These are phyloP conservation scores for Tulasnella sp. DNA, from an alignment of 768 basidiomycete genomes.

Conservation along the genomic window DNA sequence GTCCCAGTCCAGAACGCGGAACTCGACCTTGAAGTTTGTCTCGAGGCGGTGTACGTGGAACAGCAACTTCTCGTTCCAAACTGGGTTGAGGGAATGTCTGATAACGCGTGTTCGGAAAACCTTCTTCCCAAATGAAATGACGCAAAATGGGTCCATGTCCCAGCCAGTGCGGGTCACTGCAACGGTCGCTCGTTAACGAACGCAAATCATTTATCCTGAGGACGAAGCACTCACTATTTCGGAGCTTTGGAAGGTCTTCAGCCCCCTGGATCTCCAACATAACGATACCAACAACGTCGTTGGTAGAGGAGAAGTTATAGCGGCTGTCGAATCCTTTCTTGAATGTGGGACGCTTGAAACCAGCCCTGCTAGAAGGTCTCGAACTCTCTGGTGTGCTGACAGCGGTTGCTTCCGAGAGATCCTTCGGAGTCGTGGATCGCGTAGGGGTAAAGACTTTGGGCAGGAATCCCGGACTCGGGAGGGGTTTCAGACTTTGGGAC, in stretches of 20 bases:
- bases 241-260: conserved; percentile 68
- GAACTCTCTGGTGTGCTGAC: neutral
- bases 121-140: conserved; percentile 93
- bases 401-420: neutral
- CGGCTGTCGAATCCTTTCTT: conserved; percentile 24
- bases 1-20: conserved; percentile 92
- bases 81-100: conserved; percentile 71
- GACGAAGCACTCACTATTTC: conserved; percentile 55
- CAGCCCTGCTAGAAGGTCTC: conserved; percentile 11
- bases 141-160: conserved; percentile 97
- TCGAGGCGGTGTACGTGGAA: conserved; percentile 92
- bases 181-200: conserved; percentile 13
- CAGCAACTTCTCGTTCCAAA: conserved; percentile 89
- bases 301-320: conserved; percentile 51
- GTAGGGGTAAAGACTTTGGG: conserved; percentile 29
- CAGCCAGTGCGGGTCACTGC: conserved; percentile 60
- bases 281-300: conserved; percentile 88
- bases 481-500: conserved; percentile 10
- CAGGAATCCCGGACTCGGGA: conserved; percentile 20
- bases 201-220: too few relatives aligned
- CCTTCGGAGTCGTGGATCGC: conserved; percentile 24
- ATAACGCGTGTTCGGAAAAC: conserved; percentile 88
- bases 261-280: conserved; percentile 85
- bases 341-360: conserved; percentile 21
- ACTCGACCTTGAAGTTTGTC: conserved; percentile 58